Percentiles rank a stretch among this genome's conserved stretches.
These are phyloP conservation scores for Diplosphaera chodatii DNA, from an alignment of 139 green algal genomes.

Conservation along the genomic window DNA sequence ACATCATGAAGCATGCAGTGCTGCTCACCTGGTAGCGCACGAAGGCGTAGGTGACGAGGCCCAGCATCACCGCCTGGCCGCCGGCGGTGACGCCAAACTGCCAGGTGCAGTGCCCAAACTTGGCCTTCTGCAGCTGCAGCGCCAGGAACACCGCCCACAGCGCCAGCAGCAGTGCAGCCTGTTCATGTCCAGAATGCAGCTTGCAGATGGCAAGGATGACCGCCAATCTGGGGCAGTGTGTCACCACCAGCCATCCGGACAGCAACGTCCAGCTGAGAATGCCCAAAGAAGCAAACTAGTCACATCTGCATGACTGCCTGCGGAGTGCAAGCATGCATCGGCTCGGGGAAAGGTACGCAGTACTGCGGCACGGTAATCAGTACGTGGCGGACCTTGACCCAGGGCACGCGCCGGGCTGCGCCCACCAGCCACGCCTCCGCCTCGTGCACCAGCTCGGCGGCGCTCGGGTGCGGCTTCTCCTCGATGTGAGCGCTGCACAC, in stretches of 20 bases:
- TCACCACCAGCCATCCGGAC: too few species aligned
- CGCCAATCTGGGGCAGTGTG: too few species aligned
- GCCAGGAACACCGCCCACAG: constrained; percentile 22
- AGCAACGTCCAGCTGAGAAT: too few species aligned
- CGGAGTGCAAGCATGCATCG: too few species aligned
- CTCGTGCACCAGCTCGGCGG: background rate
- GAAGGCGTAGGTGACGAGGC: constrained; percentile 9
- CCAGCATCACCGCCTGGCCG: constrained; percentile 5
- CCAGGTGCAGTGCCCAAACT: background rate
- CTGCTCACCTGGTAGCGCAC: background rate
- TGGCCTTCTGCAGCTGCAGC: constrained; percentile 16
- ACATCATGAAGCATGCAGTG: too few species aligned
- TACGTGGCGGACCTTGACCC: background rate
- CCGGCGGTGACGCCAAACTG: constrained; percentile 4
- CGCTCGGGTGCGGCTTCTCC: background rate
- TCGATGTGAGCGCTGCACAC: background rate
- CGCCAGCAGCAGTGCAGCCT: constrained; percentile 5
- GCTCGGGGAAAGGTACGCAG: too few species aligned
- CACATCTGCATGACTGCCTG: too few species aligned
- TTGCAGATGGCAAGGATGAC: too few species aligned
- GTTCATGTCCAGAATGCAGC: too few species aligned
- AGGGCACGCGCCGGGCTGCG: background rate
- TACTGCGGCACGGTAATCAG: too few species aligned
- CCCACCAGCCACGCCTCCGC: background rate
- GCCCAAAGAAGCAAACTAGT: too few species aligned